Conservation (phyloP, 768 basidiomycete genomes). For the Rhodotorula kratochvilovae region DNA sequence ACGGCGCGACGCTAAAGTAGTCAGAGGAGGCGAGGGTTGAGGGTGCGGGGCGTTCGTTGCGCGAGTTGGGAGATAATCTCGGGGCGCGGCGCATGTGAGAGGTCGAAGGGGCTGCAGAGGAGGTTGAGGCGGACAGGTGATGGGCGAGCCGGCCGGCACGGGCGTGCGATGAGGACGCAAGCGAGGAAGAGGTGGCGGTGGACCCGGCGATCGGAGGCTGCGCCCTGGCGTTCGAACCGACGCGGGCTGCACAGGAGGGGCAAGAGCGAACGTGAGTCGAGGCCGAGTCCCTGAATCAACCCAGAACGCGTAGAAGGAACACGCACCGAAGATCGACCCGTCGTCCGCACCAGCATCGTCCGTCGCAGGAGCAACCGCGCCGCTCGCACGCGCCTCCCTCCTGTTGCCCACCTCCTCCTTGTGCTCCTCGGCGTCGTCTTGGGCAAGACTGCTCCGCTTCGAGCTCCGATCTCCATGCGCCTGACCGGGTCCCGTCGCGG, state of each 20-base stretch:
- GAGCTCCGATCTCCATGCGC: not conserved
- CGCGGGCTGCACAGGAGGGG: not conserved
- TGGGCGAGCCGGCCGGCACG: not conserved
- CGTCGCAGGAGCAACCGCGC: not conserved
- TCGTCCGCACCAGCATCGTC: not conserved
- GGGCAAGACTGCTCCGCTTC: too few relatives aligned
- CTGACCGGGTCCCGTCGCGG: not conserved
- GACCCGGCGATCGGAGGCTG: not conserved
- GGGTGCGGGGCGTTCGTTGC: slow-evolving; percentile 22
- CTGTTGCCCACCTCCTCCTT: not conserved
- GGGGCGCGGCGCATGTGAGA: slow-evolving; percentile 4
- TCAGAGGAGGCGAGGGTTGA: slow-evolving; percentile 9
- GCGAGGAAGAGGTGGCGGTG: not conserved
- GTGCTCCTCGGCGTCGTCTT: too few relatives aligned
- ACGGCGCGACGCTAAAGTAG: not conserved
- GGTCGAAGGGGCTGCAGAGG: not conserved
- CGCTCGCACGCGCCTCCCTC: not conserved
- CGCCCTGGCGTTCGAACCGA: not conserved
- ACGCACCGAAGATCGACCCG: not conserved
- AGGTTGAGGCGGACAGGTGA: not conserved
- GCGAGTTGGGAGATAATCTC: slow-evolving; percentile 9
- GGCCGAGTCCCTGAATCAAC: not conserved
- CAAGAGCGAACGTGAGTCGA: not conserved
- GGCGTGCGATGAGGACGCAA: not conserved
- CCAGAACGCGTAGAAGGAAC: not conserved